Conservation (phyloP, 768 basidiomycete species). For the Mycena vitilis region DNA sequence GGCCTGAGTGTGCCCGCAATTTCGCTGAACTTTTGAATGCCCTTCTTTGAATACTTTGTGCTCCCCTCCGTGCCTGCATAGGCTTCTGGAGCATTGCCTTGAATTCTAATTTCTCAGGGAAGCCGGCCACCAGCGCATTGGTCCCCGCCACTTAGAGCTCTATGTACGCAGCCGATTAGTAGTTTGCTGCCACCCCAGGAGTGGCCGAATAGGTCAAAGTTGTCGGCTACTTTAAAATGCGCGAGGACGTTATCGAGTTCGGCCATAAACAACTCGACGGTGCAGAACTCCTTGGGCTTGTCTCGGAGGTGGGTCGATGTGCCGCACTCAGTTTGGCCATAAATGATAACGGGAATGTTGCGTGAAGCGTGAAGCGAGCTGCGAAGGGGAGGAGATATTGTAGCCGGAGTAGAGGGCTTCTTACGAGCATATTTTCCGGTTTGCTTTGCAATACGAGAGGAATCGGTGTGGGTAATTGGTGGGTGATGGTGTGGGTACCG, state of each 20-base stretch:
- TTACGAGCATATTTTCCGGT: slow-evolving; percentile 34
- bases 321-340: slow-evolving; percentile 65
- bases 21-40: slow-evolving; percentile 43
- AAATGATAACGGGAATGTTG: slow-evolving; percentile 57
- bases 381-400: slow-evolving; percentile 38
- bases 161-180: slow-evolving; percentile 46
- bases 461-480: too few species aligned
- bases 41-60: slow-evolving; percentile 45
- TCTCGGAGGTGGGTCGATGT: slow-evolving; percentile 60
- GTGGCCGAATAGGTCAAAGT: slow-evolving; percentile 61
- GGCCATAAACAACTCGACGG: slow-evolving; percentile 55
- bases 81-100: slow-evolving; percentile 43
- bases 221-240: slow-evolving; percentile 52
- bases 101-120: slow-evolving; percentile 45
- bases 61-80: slow-evolving; percentile 40
- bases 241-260: slow-evolving; percentile 58
- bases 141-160: slow-evolving; percentile 42
- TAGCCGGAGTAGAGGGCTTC: slow-evolving; percentile 56
- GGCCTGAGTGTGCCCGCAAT: too few species aligned
- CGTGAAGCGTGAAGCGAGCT: slow-evolving; percentile 32
- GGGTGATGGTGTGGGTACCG: too few species aligned
- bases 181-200: slow-evolving; percentile 57
- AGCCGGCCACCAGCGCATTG: slow-evolving; percentile 39
- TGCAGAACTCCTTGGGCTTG: slow-evolving; percentile 60
- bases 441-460: not conserved